Evolutionary conservation across 1,284 basidiomycete genomes (phyloP), one percentile per base, ranked within the genome.

Genomic region (Coriolopsis trogii): DNA sequence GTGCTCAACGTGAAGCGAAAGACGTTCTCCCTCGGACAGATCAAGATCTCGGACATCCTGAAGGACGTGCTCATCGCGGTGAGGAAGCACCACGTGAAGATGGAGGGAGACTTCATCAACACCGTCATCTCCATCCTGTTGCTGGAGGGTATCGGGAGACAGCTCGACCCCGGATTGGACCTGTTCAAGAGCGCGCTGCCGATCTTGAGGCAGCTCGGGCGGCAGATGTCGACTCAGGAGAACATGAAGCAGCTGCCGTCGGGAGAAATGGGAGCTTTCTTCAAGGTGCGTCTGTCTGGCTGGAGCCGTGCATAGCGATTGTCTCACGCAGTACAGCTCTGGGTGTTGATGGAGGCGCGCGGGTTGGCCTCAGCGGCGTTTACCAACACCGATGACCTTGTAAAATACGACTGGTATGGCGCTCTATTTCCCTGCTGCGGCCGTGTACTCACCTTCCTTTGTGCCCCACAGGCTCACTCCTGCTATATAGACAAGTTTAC

Each of bases 71-170:
- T 99, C 38, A 84, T 76, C 61, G 86, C 89, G n/a, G 95, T 99
- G 1, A 75, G 95, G 44, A 80, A 85, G 59, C 95, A 98, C 69
- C 97, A 98, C 67, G 97, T 99, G 61, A 98, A 95, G 79, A 91
- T 99, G 86, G 96, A 99, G 73, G 93, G 89, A 12, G 97, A 99
- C 70, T 99, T 99, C 67, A 87, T 99, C 64, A 98, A 99, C 69
- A 99, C 97, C 0, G 94, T 99, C 44, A 91, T 99, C 55, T 92
- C 91, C 8, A 94, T 98, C 51, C 71, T 99, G 51, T 69, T 99
- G 46, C 74, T 99, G 39, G 97, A 99, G 72, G 97, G 97, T 0
- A 98, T 99, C 60, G 97, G 97, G 15, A 73, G 97, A 49, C 93
- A 92, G 71, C 70, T 99, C 56, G 95, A 99, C 73, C 95, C 97